Evolutionary conservation across 2,329 filamentous ascomycete genomes (phyloP).

Genomic region (Fusarium sp.): DNA sequence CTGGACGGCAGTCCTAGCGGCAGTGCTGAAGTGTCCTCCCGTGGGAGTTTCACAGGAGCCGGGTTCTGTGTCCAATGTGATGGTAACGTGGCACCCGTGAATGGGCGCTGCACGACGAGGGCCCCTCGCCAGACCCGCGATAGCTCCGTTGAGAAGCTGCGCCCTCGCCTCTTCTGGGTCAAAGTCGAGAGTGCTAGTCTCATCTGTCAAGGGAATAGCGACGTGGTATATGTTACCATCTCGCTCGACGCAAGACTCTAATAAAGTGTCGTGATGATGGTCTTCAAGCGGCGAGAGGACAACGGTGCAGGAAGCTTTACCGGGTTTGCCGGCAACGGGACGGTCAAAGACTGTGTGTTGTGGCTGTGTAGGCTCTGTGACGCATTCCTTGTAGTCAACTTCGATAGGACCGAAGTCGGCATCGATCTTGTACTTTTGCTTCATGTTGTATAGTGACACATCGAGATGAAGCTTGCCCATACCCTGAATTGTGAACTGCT

Average conservation of each 20-base stretch:
- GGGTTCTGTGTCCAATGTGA: slow-evolving; percentile 73
- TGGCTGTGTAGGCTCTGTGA: slow-evolving; percentile 66
- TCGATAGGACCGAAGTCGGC: slow-evolving; percentile 90
- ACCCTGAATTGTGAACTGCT: slow-evolving; percentile 90
- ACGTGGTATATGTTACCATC: slow-evolving; percentile 78
- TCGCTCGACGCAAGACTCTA: slow-evolving; percentile 59
- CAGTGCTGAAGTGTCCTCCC: slow-evolving; percentile 74
- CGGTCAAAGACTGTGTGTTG: slow-evolving; percentile 78
- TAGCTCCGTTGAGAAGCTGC: slow-evolving; percentile 79
- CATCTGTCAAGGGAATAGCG: slow-evolving; percentile 62
- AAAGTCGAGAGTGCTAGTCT: slow-evolving; percentile 59
- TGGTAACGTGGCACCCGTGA: slow-evolving; percentile 76
- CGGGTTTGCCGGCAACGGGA: slow-evolving; percentile 80
- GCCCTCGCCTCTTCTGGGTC: slow-evolving; percentile 62
- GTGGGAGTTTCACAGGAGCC: slow-evolving; percentile 68
- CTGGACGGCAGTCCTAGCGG: slow-evolving; percentile 71
- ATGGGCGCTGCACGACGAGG: slow-evolving; percentile 84
- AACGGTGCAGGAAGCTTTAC: slow-evolving; percentile 80
- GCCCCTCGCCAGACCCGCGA: slow-evolving; percentile 85
- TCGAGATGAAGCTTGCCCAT: slow-evolving; percentile 98
- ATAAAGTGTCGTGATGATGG: slow-evolving; percentile 50
- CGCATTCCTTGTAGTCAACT: slow-evolving; percentile 92
- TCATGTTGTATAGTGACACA: slow-evolving; percentile 87
- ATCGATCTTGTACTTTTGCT: slow-evolving; percentile 89
- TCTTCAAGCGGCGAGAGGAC: slow-evolving; percentile 69